Evolutionary conservation across 225 moss, liverwort and hornwort genomes (phyloP).

Genomic region (Neckera pumila): DNA sequence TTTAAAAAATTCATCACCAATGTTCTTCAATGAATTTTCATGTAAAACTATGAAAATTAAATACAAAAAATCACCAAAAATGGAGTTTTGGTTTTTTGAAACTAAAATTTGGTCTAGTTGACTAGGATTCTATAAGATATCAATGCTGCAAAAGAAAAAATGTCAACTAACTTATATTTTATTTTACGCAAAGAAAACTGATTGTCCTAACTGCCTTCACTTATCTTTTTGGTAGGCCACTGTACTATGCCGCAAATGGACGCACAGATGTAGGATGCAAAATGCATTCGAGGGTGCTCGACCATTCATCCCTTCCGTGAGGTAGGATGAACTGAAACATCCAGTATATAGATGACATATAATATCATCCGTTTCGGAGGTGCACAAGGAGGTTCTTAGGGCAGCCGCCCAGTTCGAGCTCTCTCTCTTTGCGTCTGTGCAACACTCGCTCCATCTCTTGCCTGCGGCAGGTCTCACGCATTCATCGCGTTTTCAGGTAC

Average conservation of each 20-base stretch:
- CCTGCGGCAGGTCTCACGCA: neutral
- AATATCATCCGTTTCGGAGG: neutral
- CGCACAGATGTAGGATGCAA: neutral
- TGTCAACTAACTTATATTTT: too few species aligned
- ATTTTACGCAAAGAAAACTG: too few species aligned
- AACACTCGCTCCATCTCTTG: neutral
- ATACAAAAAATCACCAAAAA: too few species aligned
- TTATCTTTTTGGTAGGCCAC: too few species aligned
- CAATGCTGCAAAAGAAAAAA: too few species aligned
- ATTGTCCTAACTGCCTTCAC: too few species aligned
- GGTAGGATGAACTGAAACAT: neutral
- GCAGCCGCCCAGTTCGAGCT: neutral
- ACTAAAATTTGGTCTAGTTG: too few species aligned
- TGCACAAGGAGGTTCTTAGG: constrained; percentile 2
- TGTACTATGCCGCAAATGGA: neutral
- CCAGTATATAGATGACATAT: neutral
- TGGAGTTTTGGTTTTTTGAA: too few species aligned
- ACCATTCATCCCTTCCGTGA: neutral
- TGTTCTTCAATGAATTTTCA: too few species aligned
- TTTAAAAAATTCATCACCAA: too few species aligned
- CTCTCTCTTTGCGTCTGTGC: constrained; percentile 7
- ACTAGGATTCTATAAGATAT: too few species aligned
- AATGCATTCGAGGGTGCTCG: neutral
- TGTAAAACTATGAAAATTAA: too few species aligned
- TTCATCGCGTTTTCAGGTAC: constrained; percentile 6